Evolutionary conservation across 352 stramenopile genomes (phyloP).

Genomic region (Aphanomyces cochlioides): DNA sequence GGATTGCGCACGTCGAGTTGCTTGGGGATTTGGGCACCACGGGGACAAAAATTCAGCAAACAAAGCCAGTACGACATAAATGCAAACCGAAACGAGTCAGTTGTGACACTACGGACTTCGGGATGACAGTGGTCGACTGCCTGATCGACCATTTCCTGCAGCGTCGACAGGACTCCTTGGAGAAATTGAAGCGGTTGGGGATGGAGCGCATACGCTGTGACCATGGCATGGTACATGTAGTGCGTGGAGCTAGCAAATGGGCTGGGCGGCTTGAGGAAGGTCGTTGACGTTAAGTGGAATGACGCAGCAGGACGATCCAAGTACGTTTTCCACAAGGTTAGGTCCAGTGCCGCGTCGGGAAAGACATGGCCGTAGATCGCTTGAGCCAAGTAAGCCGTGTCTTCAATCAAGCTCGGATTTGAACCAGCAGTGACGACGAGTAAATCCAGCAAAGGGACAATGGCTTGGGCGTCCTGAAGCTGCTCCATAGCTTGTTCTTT

Average conservation of each 20-base stretch:
- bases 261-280: background rate
- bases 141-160: background rate
- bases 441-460: conserved; percentile 8
- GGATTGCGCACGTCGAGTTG: background rate
- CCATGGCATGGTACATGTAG: conserved; percentile 24
- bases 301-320: background rate
- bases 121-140: background rate
- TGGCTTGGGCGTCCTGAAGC: conserved; percentile 13
- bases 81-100: conserved; percentile 9
- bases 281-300: background rate
- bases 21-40: background rate
- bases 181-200: conserved; percentile 1
- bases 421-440: background rate
- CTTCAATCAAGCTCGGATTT: no score
- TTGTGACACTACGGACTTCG: conserved; percentile 4
- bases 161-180: background rate
- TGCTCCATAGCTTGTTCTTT: conserved; percentile 12
- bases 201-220: conserved; percentile 13
- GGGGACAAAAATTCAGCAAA: conserved; percentile 5
- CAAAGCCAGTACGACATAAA: conserved; percentile 23
- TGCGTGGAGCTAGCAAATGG: background rate
- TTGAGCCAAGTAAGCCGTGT: background rate
- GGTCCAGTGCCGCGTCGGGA: conserved; percentile 1
- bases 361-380: conserved; percentile 2
- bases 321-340: conserved; percentile 3